These are phyloP conservation scores for Mycena rosella DNA, from an alignment of 768 basidiomycete species.

Conservation along the genomic window DNA sequence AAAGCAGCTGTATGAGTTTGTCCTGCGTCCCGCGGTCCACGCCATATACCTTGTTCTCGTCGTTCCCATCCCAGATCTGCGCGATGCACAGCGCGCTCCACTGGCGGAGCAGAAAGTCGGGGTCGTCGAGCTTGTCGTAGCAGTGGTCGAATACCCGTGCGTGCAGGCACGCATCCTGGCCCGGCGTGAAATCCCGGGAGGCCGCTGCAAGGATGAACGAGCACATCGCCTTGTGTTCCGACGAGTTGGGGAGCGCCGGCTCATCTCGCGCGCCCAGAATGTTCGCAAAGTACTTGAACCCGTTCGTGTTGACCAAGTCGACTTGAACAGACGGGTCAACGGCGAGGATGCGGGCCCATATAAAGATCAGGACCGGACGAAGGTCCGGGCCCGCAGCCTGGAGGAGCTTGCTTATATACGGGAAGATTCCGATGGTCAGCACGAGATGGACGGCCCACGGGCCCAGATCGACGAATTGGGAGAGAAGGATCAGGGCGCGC, in stretches of 20 bases:
- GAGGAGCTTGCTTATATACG: constrained; percentile 96
- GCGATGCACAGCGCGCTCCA: constrained; percentile 96
- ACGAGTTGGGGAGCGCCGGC: constrained; percentile 85
- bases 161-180: constrained; percentile 87
- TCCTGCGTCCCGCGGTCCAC: constrained; percentile 86
- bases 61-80: constrained; percentile 94
- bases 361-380: constrained; percentile 98
- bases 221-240: constrained; percentile 98
- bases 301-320: constrained; percentile 86
- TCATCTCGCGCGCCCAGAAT: constrained; percentile 81
- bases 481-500: constrained; percentile 93
- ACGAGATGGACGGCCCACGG: constrained; percentile 99
- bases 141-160: constrained; percentile 91
- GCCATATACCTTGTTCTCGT: constrained; percentile 89
- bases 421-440: constrained; percentile 97
- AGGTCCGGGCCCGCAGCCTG: constrained; percentile 96
- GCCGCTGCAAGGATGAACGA: constrained; percentile 94
- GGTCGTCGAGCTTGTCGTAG: constrained; percentile 85
- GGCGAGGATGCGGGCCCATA: constrained; percentile 97
- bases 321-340: constrained; percentile 95
- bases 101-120: constrained; percentile 93
- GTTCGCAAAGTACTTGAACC: constrained; percentile 88
- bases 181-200: constrained; percentile 88
- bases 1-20: constrained; percentile 80
- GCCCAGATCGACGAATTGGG: constrained; percentile 97